Evolutionary conservation across 2,329 filamentous ascomycete species (phyloP).

Genomic region (Ophiocordyceps camponoti-saundersi): DNA sequence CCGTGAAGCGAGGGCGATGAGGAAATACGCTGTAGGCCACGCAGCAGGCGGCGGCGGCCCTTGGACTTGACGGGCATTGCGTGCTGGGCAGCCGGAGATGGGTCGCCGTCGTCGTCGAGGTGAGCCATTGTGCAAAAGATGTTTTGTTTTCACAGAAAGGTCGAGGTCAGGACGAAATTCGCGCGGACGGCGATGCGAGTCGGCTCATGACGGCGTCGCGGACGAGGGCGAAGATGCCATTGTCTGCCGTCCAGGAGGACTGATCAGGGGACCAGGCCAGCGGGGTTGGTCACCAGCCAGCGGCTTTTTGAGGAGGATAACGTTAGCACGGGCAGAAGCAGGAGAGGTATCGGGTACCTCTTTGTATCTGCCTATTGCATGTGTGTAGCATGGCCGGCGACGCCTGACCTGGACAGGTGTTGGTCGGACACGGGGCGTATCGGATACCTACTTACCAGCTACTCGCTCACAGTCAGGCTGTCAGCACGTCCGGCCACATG

Average conservation of each 20-base stretch:
- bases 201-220: background rate
- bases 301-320: background rate
- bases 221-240: background rate
- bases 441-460: too few species aligned
- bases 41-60: constrained; percentile 52
- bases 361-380: too few species aligned
- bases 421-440: too few species aligned
- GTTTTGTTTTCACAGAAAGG: background rate
- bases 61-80: constrained; percentile 36
- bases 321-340: too few species aligned
- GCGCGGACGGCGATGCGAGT: background rate
- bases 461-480: too few species aligned
- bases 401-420: too few species aligned
- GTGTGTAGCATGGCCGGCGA: too few species aligned
- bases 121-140: background rate
- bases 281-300: background rate
- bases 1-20: constrained; percentile 59
- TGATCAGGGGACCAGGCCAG: background rate
- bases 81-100: constrained; percentile 8
- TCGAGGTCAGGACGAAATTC: background rate
- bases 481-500: too few species aligned
- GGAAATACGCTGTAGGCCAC: constrained; percentile 63
- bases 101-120: background rate
- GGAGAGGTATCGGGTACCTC: too few species aligned
- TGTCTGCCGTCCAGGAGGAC: background rate